Percentiles rank a stretch among this genome's conserved stretches.
Conservation (phyloP, 352 stramenopile genomes). For the Phytopythium oedochilum region DNA sequence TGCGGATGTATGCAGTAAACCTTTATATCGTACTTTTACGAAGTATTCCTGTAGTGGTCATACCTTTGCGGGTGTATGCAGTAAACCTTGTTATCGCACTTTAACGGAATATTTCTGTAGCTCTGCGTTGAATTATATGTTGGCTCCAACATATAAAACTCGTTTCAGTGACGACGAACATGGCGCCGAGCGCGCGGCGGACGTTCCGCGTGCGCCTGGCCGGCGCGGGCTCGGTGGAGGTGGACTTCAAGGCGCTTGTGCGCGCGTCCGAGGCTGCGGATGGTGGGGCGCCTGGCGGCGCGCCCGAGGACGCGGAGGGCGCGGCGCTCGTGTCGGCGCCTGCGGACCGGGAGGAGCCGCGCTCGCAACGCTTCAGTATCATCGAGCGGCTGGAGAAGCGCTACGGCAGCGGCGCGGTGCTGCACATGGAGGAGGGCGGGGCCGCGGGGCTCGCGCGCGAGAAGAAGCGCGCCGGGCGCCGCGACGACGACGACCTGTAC, state of each 20-base stretch:
- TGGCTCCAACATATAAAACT: too few species aligned
- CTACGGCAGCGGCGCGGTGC: slow-evolving; percentile 64
- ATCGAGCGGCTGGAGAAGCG: slow-evolving; percentile 85
- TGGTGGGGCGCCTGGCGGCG: not conserved
- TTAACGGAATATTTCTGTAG: too few species aligned
- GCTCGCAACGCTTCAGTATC: slow-evolving; percentile 74
- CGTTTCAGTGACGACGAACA: too few species aligned
- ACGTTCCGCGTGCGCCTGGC: slow-evolving; percentile 56
- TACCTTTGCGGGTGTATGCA: too few species aligned
- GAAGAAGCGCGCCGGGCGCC: slow-evolving; percentile 23
- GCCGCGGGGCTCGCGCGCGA: slow-evolving; percentile 11
- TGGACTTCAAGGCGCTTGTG: slow-evolving; percentile 72
- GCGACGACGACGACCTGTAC: slow-evolving; percentile 83
- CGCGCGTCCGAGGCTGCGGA: slow-evolving; percentile 6
- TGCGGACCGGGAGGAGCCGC: slow-evolving; percentile 9
- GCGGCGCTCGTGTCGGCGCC: not conserved
- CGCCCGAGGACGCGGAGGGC: not conserved
- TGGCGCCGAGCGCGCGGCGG: not conserved
- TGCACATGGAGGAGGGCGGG: slow-evolving; percentile 24
- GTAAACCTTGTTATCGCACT: too few species aligned
- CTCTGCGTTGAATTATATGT: too few species aligned
- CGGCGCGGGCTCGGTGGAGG: slow-evolving; percentile 38
- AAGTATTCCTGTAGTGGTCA: too few species aligned
- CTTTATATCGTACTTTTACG: too few species aligned
- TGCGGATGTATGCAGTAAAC: too few species aligned